Evolutionary conservation across 495 filamentous ascomycete species (phyloP).

Genomic region (Glonium stellatum): DNA sequence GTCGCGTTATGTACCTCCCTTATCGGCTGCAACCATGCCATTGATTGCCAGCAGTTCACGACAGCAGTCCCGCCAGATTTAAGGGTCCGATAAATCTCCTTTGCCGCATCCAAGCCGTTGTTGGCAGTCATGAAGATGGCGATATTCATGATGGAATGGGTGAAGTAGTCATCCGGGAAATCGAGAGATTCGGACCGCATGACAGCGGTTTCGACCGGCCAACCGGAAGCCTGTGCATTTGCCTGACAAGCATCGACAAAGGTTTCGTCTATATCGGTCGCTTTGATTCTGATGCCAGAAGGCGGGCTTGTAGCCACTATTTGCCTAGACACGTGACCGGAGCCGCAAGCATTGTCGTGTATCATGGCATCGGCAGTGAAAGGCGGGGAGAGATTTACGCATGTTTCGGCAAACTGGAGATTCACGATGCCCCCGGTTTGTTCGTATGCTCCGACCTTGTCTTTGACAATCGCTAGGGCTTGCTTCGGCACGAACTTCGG

Average conservation of each 20-base stretch:
- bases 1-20: constrained; percentile 18
- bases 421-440: neutral
- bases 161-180: constrained; percentile 31
- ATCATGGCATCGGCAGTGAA: constrained; percentile 10
- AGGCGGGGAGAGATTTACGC: constrained; percentile 4
- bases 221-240: constrained; percentile 17
- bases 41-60: constrained; percentile 22
- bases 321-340: constrained; percentile 19
- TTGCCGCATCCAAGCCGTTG: constrained; percentile 27
- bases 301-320: constrained; percentile 20
- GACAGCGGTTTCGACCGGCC: constrained; percentile 13
- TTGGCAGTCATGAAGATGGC: constrained; percentile 25
- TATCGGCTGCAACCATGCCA: constrained; percentile 21
- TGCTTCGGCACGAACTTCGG: neutral
- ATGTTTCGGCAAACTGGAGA: neutral
- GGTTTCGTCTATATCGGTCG: constrained; percentile 25
- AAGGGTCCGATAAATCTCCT: constrained; percentile 31
- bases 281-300: constrained; percentile 23
- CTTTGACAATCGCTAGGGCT: neutral
- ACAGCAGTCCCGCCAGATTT: constrained; percentile 27
- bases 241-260: constrained; percentile 19
- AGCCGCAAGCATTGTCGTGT: constrained; percentile 35
- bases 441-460: neutral
- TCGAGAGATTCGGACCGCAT: constrained; percentile 3
- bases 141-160: constrained; percentile 37